Conservation (phyloP, 1,284 basidiomycete species). For the Melampsora americana region DNA sequence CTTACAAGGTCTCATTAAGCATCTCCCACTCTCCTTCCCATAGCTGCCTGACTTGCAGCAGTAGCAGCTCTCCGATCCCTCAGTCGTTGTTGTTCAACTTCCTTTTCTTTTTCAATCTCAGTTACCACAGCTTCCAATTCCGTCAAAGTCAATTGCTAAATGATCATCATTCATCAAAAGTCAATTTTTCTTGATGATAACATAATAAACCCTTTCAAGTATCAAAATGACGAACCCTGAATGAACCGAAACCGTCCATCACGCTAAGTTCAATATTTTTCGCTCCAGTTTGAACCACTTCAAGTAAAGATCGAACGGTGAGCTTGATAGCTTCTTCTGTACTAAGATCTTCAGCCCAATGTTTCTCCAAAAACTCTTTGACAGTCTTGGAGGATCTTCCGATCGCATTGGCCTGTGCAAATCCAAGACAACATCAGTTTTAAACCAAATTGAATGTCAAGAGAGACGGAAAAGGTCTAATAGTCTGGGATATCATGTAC, state of each 20-base stretch:
- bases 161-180: not conserved
- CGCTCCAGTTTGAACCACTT: slow-evolving; percentile 98
- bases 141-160: slow-evolving; percentile 72
- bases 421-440: not conserved
- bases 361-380: slow-evolving; percentile 97
- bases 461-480: not conserved
- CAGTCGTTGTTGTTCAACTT: slow-evolving; percentile 88
- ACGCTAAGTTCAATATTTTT: slow-evolving; percentile 98
- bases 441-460: not conserved
- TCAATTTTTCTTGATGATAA: not conserved
- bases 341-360: slow-evolving; percentile 84
- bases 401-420: slow-evolving; percentile 82
- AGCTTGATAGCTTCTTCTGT: slow-evolving; percentile 90
- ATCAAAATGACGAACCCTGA: slow-evolving; percentile 10
- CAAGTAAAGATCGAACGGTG: slow-evolving; percentile 89
- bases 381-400: slow-evolving; percentile 97
- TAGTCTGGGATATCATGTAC: slow-evolving; percentile 57
- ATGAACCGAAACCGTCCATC: slow-evolving; percentile 64
- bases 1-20: not conserved
- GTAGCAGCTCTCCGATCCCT: slow-evolving; percentile 71
- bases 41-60: slow-evolving; percentile 77
- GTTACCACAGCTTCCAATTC: slow-evolving; percentile 87
- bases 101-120: slow-evolving; percentile 91
- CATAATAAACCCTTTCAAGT: not conserved
- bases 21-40: slow-evolving; percentile 56